Conservation (phyloP, 2,329 filamentous ascomycete genomes). For the Clarireedia monteithiana region DNA sequence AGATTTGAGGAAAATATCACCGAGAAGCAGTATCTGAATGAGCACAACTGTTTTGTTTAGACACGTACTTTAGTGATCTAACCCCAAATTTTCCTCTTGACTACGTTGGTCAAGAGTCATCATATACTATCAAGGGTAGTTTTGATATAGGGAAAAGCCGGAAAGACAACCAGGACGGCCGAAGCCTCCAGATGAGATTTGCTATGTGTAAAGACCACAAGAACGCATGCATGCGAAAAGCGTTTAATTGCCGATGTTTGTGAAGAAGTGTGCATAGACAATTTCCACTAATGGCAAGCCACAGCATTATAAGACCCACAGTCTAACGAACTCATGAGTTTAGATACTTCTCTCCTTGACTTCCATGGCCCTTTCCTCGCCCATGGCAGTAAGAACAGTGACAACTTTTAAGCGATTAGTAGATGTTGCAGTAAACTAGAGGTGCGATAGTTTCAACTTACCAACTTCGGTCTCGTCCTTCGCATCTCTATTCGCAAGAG, state of each 20-base stretch:
- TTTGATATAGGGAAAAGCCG: constrained; percentile 18
- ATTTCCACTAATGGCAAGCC: too few relatives aligned
- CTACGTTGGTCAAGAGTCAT: constrained; percentile 30
- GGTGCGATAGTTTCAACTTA: constrained; percentile 46
- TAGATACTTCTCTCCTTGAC: constrained; percentile 59
- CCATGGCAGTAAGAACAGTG: constrained; percentile 72
- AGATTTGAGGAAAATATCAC: too few relatives aligned
- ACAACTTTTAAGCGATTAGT: too few relatives aligned
- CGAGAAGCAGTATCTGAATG: too few relatives aligned
- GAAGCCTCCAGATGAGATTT: constrained; percentile 37
- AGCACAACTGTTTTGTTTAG: too few relatives aligned
- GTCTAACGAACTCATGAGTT: too few relatives aligned
- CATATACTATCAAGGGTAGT: constrained; percentile 26
- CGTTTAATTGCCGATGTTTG: too few relatives aligned
- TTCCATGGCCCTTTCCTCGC: constrained; percentile 86
- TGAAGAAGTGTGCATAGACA: too few relatives aligned
- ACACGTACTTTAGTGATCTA: constrained; percentile 15
- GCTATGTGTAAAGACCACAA: constrained; percentile 18
- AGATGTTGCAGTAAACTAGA: not conserved
- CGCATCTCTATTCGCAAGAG: constrained; percentile 68
- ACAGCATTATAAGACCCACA: too few relatives aligned
- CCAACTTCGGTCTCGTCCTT: constrained; percentile 72
- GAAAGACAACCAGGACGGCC: constrained; percentile 35
- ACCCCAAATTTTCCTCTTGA: constrained; percentile 27
- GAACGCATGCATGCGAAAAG: too few relatives aligned